Conservation (phyloP, 2,329 filamentous ascomycete species). For the Paramyrothecium sp. region DNA sequence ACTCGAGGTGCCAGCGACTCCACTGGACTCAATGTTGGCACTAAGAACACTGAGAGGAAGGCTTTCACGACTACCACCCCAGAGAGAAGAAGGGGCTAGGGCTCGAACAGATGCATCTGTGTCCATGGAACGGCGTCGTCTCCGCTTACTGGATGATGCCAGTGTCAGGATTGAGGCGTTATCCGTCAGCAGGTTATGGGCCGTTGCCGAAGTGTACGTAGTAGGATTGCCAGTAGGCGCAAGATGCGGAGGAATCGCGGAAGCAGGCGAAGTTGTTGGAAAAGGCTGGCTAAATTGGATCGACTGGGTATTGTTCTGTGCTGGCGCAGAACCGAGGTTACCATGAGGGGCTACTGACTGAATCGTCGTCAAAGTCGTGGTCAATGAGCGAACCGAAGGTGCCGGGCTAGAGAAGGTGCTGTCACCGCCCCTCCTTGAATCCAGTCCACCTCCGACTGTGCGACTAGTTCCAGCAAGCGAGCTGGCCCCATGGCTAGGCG, state of each 20-base stretch:
- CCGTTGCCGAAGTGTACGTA: constrained; percentile 75
- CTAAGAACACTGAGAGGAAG: constrained; percentile 77
- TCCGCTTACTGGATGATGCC: constrained; percentile 77
- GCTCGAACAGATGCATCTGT: constrained; percentile 84
- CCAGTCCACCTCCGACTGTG: constrained; percentile 64
- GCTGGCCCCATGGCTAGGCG: constrained; percentile 69
- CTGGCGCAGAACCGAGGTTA: constrained; percentile 25
- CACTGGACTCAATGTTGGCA: constrained; percentile 58
- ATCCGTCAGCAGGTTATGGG: constrained; percentile 79
- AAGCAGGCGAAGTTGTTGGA: constrained; percentile 62
- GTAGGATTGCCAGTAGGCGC: constrained; percentile 58
- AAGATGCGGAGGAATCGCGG: constrained; percentile 71
- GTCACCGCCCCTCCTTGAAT: constrained; percentile 67
- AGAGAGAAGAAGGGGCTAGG: constrained; percentile 78
- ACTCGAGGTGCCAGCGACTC: constrained; percentile 43
- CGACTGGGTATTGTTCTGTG: constrained; percentile 42
- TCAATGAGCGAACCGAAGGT: constrained; percentile 76
- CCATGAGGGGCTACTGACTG: constrained; percentile 68
- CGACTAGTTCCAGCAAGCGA: constrained; percentile 71
- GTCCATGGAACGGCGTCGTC: constrained; percentile 76
- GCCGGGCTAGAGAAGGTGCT: constrained; percentile 82
- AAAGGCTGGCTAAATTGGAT: constrained; percentile 67
- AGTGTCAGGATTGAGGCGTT: constrained; percentile 84
- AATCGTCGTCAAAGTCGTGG: constrained; percentile 82
- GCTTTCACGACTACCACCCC: constrained; percentile 78